phyloP scores from a whole-genome alignment of 2,329 filamentous ascomycete species.

The Trichophyton mentagrophytes region DNA sequence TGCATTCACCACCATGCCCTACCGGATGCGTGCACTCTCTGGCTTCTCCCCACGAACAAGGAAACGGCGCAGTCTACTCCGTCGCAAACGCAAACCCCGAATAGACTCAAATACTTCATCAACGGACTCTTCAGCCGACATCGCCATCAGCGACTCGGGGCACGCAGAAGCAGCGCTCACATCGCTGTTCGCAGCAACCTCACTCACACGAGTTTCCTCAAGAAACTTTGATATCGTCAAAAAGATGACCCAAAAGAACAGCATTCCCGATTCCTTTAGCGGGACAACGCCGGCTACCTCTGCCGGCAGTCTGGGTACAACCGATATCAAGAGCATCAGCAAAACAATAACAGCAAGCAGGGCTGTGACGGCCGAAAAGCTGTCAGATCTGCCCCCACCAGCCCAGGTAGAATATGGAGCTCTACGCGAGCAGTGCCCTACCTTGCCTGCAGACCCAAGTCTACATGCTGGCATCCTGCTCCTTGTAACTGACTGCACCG shows the following conservation, averaged over 20 bases:
- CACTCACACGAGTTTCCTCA: background rate
- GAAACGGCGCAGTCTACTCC: background rate
- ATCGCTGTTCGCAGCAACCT: background rate
- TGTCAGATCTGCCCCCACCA: background rate
- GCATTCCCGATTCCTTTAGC: background rate
- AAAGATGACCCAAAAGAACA: background rate
- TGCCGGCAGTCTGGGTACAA: background rate
- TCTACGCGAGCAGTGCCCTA: background rate
- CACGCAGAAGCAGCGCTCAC: background rate
- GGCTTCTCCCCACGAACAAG: background rate
- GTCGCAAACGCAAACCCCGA: background rate
- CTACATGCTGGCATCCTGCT: conserved; percentile 13
- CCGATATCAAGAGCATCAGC: background rate
- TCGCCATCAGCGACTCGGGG: background rate
- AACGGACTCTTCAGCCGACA: background rate
- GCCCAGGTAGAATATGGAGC: background rate
- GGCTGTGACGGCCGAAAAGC: background rate
- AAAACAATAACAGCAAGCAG: too few species aligned
- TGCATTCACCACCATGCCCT: background rate
- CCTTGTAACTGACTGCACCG: conserved; percentile 12
- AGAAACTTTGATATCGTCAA: background rate
- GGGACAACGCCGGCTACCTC: background rate
- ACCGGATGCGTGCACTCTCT: background rate
- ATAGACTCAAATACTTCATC: background rate
- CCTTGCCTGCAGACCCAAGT: conserved; percentile 8